These are phyloP conservation scores for Verticillium klebahnii DNA, from an alignment of 2,329 filamentous ascomycete species.

Conservation along the genomic window DNA sequence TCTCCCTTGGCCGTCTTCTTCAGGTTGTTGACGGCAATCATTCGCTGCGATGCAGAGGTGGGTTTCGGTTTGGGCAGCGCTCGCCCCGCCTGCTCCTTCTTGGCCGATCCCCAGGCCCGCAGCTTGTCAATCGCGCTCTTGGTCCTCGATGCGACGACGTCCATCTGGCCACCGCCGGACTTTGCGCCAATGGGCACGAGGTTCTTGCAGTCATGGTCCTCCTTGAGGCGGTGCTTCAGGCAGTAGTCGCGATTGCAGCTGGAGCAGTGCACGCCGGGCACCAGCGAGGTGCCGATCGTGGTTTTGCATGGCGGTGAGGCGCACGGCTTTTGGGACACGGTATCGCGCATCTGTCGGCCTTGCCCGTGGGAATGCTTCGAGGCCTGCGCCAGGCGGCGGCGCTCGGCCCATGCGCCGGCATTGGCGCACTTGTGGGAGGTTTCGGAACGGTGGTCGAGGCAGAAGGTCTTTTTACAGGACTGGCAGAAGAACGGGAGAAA, in stretches of 20 bases:
- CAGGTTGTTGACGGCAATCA: slow-evolving; percentile 68
- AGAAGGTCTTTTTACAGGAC: slow-evolving; percentile 80
- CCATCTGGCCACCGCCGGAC: slow-evolving; percentile 33
- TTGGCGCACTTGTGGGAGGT: slow-evolving; percentile 66
- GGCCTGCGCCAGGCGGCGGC: slow-evolving; percentile 49
- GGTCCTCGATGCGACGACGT: slow-evolving; percentile 58
- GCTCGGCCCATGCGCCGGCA: slow-evolving; percentile 58
- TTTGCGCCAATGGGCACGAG: slow-evolving; percentile 55
- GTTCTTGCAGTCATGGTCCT: slow-evolving; percentile 82
- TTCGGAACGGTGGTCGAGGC: slow-evolving; percentile 90
- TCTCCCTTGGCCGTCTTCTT: slow-evolving; percentile 92
- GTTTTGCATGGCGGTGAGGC: slow-evolving; percentile 63
- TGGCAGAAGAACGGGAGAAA: slow-evolving; percentile 95
- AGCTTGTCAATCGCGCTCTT: slow-evolving; percentile 72
- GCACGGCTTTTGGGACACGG: slow-evolving; percentile 62
- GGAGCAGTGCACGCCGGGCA: slow-evolving; percentile 66
- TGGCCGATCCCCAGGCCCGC: slow-evolving; percentile 73
- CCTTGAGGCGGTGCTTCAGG: slow-evolving; percentile 68
- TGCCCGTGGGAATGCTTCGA: slow-evolving; percentile 49
- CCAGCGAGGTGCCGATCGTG: slow-evolving; percentile 62
- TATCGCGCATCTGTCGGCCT: slow-evolving; percentile 48
- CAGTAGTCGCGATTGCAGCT: slow-evolving; percentile 72
- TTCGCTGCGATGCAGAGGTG: slow-evolving; percentile 56
- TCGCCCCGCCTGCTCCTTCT: slow-evolving; percentile 58
- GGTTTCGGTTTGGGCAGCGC: slow-evolving; percentile 60